Evolutionary conservation across 2,329 filamentous ascomycete species (phyloP).

Genomic region (Alternaria consortialis): DNA sequence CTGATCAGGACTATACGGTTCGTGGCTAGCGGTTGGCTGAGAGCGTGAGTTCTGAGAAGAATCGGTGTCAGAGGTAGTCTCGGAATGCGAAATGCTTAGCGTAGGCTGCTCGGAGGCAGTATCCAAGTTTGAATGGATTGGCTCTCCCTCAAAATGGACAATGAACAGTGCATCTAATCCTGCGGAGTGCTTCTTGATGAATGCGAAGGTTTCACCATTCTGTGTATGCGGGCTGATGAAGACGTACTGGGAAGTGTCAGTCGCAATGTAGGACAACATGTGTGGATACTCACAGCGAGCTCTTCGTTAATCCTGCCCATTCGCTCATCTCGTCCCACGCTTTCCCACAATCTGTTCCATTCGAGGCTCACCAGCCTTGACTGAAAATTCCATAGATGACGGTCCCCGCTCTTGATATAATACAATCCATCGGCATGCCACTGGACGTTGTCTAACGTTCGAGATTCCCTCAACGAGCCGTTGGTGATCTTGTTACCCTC

Average conservation of each 20-base stretch:
- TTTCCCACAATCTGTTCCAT: slow-evolving; percentile 34
- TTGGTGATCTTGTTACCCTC: slow-evolving; percentile 8
- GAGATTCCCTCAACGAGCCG: slow-evolving; percentile 19
- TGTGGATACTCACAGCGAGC: slow-evolving; percentile 29
- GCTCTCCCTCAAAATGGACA: slow-evolving; percentile 29
- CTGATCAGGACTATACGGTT: neutral
- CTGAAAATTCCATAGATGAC: slow-evolving; percentile 23
- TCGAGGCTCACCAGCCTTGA: slow-evolving; percentile 14
- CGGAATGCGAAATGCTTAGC: neutral
- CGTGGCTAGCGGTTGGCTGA: neutral
- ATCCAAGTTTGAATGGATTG: slow-evolving; percentile 19
- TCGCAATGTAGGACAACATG: neutral
- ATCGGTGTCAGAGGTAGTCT: no score
- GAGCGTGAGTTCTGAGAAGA: neutral
- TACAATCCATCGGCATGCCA: slow-evolving; percentile 38
- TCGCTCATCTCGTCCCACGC: neutral
- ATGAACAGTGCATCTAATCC: slow-evolving; percentile 26
- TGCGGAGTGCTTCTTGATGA: slow-evolving; percentile 34
- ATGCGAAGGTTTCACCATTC: slow-evolving; percentile 33
- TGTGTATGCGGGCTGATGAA: slow-evolving; percentile 32
- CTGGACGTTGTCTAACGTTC: slow-evolving; percentile 17
- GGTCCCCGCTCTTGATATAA: slow-evolving; percentile 21
- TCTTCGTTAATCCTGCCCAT: slow-evolving; percentile 13
- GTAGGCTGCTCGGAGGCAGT: neutral
- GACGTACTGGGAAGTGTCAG: slow-evolving; percentile 31